These are phyloP conservation scores for Polytrichum commune DNA, from an alignment of 225 moss, liverwort and hornwort genomes.

Conservation along the genomic window DNA sequence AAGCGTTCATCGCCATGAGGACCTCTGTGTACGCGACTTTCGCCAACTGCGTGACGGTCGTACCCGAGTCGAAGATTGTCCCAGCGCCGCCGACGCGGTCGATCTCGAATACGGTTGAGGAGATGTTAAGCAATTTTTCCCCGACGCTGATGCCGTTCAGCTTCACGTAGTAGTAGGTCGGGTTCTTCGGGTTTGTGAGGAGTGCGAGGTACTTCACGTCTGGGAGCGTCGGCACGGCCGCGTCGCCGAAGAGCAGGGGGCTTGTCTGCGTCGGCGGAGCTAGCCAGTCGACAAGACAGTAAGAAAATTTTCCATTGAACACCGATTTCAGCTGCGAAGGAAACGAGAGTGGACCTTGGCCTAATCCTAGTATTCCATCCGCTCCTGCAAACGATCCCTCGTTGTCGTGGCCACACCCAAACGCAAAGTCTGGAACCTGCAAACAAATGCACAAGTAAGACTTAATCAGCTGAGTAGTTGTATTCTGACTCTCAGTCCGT, in stretches of 20 bases:
- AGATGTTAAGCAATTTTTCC: constrained; percentile 33
- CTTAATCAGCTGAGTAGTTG: too few relatives aligned
- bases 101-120: constrained; percentile 45
- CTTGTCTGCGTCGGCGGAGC: constrained; percentile 46
- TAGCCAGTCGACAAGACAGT: constrained; percentile 61
- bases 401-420: constrained; percentile 52
- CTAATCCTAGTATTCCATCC: constrained; percentile 52
- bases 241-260: constrained; percentile 55
- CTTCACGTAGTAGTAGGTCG: constrained; percentile 50
- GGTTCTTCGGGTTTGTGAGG: constrained; percentile 37
- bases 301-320: constrained; percentile 62
- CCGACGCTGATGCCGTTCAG: constrained; percentile 45
- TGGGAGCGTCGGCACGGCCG: constrained; percentile 37
- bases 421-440: constrained; percentile 55
- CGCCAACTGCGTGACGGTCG: constrained; percentile 49
- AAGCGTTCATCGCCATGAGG: constrained; percentile 36
- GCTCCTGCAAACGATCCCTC: constrained; percentile 59
- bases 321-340: constrained; percentile 40
- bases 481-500: too few relatives aligned
- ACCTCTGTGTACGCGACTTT: constrained; percentile 38
- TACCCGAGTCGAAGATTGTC: constrained; percentile 65
- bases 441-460: background rate
- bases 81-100: constrained; percentile 46
- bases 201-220: constrained; percentile 34
- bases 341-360: constrained; percentile 42